A percentile compares a stretch with the other conserved stretches of the same genome.
These are phyloP conservation scores for Rhinocladiella mackenziei DNA, from an alignment of 2,329 filamentous ascomycete species.

Conservation along the genomic window DNA sequence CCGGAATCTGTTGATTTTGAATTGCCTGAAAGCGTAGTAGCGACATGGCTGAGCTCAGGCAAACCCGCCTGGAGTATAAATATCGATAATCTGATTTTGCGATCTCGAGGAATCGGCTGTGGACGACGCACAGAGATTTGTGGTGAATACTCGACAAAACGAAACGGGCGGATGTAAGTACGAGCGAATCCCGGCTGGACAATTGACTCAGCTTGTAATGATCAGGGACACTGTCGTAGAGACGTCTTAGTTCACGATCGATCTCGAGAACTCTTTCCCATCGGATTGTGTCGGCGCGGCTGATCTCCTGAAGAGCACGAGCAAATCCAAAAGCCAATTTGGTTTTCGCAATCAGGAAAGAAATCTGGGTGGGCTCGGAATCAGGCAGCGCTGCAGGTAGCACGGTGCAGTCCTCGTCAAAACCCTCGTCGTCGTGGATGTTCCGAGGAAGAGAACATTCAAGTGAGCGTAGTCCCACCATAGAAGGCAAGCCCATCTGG, in stretches of 20 bases:
- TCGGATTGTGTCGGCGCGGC: constrained; percentile 41
- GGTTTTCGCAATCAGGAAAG: constrained; percentile 13
- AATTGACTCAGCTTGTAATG: constrained; percentile 65
- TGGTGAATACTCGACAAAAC: constrained; percentile 79
- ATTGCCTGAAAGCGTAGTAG: constrained; percentile 72
- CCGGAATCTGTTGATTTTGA: constrained; percentile 68
- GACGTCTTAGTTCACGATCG: constrained; percentile 53
- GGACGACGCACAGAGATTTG: constrained; percentile 81
- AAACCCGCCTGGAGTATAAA: constrained; percentile 73
- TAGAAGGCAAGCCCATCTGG: constrained; percentile 32
- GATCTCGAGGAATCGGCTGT: constrained; percentile 77
- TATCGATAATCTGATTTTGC: constrained; percentile 75
- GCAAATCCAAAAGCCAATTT: constrained; percentile 37
- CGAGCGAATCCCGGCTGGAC: constrained; percentile 59
- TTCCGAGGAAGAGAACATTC: constrained; percentile 31
- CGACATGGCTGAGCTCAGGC: constrained; percentile 79
- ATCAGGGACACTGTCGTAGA: constrained; percentile 65
- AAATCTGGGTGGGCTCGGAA: constrained; percentile 26
- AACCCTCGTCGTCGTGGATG: constrained; percentile 31
- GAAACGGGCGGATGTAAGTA: constrained; percentile 72
- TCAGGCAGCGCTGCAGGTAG: constrained; percentile 29
- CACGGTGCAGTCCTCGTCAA: constrained; percentile 27
- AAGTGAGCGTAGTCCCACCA: constrained; percentile 27
- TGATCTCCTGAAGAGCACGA: constrained; percentile 40
- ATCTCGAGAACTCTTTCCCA: constrained; percentile 60